These are phyloP conservation scores for Cavenderia fasciculata DNA, from an alignment of 78 protist species.

Conservation along the genomic window DNA sequence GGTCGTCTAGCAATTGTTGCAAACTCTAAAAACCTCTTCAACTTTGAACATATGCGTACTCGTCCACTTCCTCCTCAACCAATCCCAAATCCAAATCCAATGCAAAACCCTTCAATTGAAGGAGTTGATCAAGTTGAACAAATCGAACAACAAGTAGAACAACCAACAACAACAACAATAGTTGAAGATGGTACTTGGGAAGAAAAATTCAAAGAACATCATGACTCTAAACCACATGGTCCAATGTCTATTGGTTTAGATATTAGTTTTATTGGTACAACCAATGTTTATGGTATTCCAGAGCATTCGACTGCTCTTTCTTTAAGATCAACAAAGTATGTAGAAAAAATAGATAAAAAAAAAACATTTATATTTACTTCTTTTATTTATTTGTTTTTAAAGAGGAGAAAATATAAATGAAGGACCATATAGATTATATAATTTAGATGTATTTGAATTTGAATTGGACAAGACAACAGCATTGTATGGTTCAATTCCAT, in stretches of 20 bases:
- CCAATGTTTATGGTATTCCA: conserved; percentile 94
- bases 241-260: conserved; percentile 88
- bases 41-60: conserved; percentile 62
- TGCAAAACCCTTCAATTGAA: not conserved
- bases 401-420: conserved; percentile 56
- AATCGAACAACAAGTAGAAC: not conserved
- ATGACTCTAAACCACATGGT: conserved; percentile 81
- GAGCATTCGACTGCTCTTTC: conserved; percentile 89
- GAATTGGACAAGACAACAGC: conserved; percentile 93
- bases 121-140: not conserved
- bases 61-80: conserved; percentile 32
- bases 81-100: conserved; percentile 5
- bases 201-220: conserved; percentile 65
- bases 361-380: no score
- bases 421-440: conserved; percentile 96
- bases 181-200: conserved; percentile 59
- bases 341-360: not conserved
- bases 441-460: conserved; percentile 97
- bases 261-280: conserved; percentile 75
- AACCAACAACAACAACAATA: not conserved
- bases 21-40: conserved; percentile 12
- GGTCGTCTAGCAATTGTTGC: conserved; percentile 48
- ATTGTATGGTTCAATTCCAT: conserved; percentile 97
- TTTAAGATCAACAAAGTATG: conserved; percentile 76
- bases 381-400: not conserved